A percentile compares a stretch with the other conserved stretches of the same genome.
These are phyloP conservation scores for Pharnaceum exiguum DNA, from an alignment of 148 eudicot species.

Conservation along the genomic window DNA sequence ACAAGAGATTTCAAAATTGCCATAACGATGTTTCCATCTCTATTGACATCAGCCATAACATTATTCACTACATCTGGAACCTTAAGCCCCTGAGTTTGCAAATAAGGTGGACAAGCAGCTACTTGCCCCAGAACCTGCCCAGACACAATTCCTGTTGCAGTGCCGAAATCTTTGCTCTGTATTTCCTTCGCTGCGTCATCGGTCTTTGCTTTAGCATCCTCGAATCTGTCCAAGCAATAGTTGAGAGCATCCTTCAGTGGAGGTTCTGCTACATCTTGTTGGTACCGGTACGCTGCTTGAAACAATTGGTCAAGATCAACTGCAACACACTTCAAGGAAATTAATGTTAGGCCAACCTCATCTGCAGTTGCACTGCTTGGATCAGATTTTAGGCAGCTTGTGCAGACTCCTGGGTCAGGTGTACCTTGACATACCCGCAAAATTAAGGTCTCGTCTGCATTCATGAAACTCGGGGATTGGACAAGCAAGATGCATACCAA, in stretches of 20 bases:
- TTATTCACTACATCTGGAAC: constrained; percentile 7
- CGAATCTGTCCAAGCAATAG: neutral
- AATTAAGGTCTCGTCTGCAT: constrained; percentile 1
- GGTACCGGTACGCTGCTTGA: neutral
- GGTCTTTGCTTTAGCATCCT: neutral
- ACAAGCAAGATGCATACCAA: neutral
- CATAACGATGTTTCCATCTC: neutral
- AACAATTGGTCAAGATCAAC: neutral
- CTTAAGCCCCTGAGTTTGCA: constrained; percentile 5
- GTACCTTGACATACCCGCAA: constrained; percentile 2
- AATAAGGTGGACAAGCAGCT: neutral
- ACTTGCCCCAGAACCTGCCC: neutral
- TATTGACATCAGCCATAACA: neutral
- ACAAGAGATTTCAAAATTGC: neutral
- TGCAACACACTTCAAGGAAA: constrained; percentile 8
- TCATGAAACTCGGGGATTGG: neutral
- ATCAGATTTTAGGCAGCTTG: neutral
- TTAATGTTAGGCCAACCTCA: constrained; percentile 1
- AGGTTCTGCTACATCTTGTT: neutral
- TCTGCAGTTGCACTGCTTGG: constrained; percentile 1
- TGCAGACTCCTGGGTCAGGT: neutral
- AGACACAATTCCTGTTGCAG: neutral
- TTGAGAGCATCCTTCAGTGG: neutral
- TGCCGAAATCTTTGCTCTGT: neutral
- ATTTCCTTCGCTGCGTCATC: neutral